Evolutionary conservation across 306 rosid species (phyloP), one percentile per base, ranked within the genome.

Genomic region (Alnus rubra): DNA sequence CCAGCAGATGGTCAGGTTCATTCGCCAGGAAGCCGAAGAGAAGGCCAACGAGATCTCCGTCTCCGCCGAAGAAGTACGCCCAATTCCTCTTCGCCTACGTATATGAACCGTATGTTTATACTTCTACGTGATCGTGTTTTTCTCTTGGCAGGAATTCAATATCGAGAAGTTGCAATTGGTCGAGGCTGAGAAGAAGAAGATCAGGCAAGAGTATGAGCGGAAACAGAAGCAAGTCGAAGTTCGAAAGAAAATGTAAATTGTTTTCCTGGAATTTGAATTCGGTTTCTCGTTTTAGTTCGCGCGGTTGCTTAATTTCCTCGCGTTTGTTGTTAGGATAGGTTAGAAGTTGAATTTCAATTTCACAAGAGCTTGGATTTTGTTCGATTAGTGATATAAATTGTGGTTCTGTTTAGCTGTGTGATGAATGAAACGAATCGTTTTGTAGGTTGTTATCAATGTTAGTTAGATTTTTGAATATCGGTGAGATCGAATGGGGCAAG

Each of bases 1-100:
- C 93, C 92, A 92, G 88, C 98, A 94, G 93, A 94, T 94, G 98
- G 98, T 92, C 83, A 84, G 91, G 84, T 94, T 94, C 76, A 92
- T 94, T 74, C 97, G 88, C 85, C 97, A 90, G 85, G 98, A 94
- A 84, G 98, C 98, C 0, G 96, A 94, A 88, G 98, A 94, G 76
- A 94, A 94, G 80, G 98, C 97, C 88, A 92, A 87, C 88, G 98
- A 94, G 97, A 94, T 94, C 93, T 87, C 94, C 55, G 94, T 92
- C 77, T 90, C 98, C 5, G 93, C 98, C 12, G 97, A 94, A 87
- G 97, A 94, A 82, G 98, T 95, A 81, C 33, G 71, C 19, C 54
- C 39, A 48, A 8, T 12, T 73, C 65, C 56, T 59, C 12, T 9
- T 19, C 13, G 75, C 52, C 72, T 69, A 19, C 1, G 13, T 19